phyloP scores from a whole-genome alignment of 345 rosid genomes.

The Rhodamnia rubescens region DNA sequence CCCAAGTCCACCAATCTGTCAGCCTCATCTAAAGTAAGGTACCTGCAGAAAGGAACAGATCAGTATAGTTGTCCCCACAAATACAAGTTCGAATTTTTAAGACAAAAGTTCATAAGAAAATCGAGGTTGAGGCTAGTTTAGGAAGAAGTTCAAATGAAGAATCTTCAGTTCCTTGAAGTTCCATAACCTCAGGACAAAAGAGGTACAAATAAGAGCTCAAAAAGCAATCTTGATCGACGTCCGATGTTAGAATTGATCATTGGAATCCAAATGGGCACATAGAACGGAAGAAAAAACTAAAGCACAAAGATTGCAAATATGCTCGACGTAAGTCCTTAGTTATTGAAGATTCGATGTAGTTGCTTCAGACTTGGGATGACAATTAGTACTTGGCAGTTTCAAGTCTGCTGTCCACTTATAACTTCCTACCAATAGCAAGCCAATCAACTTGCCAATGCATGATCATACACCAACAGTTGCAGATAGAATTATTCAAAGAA shows the following conservation, averaged over 20 bases:
- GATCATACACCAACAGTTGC: background rate
- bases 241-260: background rate
- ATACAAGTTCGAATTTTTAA: background rate
- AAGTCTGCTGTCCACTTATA: background rate
- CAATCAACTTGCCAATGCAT: background rate
- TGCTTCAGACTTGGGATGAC: background rate
- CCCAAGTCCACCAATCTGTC: conserved; percentile 95
- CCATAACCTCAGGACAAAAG: background rate
- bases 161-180: background rate
- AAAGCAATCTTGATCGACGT: background rate
- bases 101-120: background rate
- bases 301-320: background rate
- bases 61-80: background rate
- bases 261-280: background rate
- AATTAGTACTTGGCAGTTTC: background rate
- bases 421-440: background rate
- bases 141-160: background rate
- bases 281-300: background rate
- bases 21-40: conserved; percentile 88
- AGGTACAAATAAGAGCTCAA: background rate
- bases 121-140: background rate
- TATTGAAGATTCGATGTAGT: background rate
- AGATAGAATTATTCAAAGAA: background rate
- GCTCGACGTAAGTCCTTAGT: background rate
- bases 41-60: conserved; percentile 34